These are phyloP conservation scores for Ophiocordyceps australis DNA, from an alignment of 2,329 filamentous ascomycete genomes.

Conservation along the genomic window DNA sequence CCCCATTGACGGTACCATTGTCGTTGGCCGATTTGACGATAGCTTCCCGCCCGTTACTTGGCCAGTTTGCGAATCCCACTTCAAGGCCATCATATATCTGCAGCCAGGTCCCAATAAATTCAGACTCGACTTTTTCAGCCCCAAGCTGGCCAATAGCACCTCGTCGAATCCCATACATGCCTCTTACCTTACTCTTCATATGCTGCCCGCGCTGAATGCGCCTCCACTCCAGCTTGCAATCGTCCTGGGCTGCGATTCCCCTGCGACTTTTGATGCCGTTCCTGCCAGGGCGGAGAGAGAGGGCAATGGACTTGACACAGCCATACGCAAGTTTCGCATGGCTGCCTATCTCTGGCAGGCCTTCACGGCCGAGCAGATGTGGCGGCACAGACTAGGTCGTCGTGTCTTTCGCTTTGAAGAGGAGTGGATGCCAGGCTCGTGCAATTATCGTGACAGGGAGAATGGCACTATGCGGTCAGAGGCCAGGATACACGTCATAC, in stretches of 20 bases:
- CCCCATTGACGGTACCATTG: slow-evolving; percentile 60
- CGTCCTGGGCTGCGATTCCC: slow-evolving; percentile 73
- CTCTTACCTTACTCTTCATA: slow-evolving; percentile 68
- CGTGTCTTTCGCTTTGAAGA: slow-evolving; percentile 85
- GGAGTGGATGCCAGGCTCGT: slow-evolving; percentile 75
- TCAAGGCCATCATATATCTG: slow-evolving; percentile 85
- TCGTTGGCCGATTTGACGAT: slow-evolving; percentile 68
- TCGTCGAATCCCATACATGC: slow-evolving; percentile 55
- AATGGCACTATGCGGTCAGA: slow-evolving; percentile 68
- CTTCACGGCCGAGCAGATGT: slow-evolving; percentile 95
- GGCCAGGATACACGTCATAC: slow-evolving; percentile 74
- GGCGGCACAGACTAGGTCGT: slow-evolving; percentile 68
- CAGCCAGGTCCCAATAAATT: slow-evolving; percentile 78
- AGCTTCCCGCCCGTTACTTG: slow-evolving; percentile 67
- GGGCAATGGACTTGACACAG: slow-evolving; percentile 65
- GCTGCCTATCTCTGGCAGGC: slow-evolving; percentile 93
- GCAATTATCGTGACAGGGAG: slow-evolving; percentile 57
- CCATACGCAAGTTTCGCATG: slow-evolving; percentile 83
- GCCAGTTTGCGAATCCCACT: slow-evolving; percentile 79
- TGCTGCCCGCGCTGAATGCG: slow-evolving; percentile 58
- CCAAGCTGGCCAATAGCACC: slow-evolving; percentile 55
- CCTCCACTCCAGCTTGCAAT: slow-evolving; percentile 85
- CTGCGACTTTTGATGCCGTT: slow-evolving; percentile 65
- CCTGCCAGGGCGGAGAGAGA: slow-evolving; percentile 60
- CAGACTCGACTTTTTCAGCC: slow-evolving; percentile 73